Conservation (phyloP, 75 land plant genomes). For the Cryptomeria japonica region DNA sequence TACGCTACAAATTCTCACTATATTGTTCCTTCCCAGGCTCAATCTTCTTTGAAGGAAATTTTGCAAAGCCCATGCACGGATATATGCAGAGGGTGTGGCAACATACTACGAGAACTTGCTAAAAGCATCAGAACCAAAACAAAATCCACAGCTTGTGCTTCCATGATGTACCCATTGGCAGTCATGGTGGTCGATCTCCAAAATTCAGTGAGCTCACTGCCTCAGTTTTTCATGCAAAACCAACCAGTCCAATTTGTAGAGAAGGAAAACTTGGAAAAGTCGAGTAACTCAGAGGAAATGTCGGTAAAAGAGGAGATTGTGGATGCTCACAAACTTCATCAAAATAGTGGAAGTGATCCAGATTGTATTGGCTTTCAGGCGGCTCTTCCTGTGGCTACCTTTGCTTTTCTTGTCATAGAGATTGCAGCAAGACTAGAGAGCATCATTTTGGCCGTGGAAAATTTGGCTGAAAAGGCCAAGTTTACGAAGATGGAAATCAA, state of each 20-base stretch:
- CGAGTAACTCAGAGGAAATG: too few species aligned
- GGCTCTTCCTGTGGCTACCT: constrained; percentile 35
- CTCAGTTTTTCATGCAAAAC: too few species aligned
- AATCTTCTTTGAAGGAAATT: constrained; percentile 32
- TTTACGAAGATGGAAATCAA: background rate
- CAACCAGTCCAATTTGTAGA: too few species aligned
- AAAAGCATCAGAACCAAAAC: constrained; percentile 33
- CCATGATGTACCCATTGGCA: constrained; percentile 34
- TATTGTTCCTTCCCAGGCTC: constrained; percentile 23
- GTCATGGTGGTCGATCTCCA: constrained; percentile 42
- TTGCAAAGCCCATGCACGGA: constrained; percentile 38
- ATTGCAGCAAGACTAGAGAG: constrained; percentile 36
- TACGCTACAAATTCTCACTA: background rate
- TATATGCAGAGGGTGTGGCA: constrained; percentile 30
- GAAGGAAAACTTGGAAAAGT: too few species aligned
- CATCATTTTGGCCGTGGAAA: constrained; percentile 30
- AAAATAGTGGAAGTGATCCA: background rate
- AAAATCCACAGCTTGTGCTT: constrained; percentile 22
- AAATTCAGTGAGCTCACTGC: background rate
- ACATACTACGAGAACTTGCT: constrained; percentile 41
- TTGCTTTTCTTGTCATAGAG: constrained; percentile 40
- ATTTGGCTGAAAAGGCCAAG: constrained; percentile 25
- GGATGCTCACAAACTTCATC: too few species aligned
- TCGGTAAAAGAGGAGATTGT: too few species aligned
- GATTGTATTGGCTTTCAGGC: constrained; percentile 17